Percentiles rank a stretch among this genome's conserved stretches.
These are phyloP conservation scores for Sphagnum fallax DNA, from an alignment of 228 moss, liverwort and hornwort species.

Conservation along the genomic window DNA sequence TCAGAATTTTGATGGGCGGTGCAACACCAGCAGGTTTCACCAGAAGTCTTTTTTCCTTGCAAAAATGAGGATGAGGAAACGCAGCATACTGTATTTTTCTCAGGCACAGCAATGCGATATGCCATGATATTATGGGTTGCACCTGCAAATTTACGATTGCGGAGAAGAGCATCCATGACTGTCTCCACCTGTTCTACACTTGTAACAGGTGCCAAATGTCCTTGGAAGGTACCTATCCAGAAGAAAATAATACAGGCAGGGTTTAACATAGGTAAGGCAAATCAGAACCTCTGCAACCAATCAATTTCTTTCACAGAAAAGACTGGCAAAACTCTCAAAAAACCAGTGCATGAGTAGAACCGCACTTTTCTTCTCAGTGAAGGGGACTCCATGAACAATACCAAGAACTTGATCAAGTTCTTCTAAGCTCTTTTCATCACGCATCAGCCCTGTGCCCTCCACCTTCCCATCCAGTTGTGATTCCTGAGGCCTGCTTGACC, in stretches of 20 bases:
- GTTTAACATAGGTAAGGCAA: no score
- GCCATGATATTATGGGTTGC: constrained; percentile 93
- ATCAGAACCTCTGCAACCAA: no score
- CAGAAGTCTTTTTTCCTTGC: background rate
- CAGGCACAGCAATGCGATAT: constrained; percentile 50
- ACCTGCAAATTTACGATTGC: constrained; percentile 73
- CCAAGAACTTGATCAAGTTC: constrained; percentile 43
- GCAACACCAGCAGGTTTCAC: background rate
- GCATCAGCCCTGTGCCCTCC: constrained; percentile 17
- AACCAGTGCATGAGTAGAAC: no score
- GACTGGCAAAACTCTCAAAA: no score
- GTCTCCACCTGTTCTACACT: constrained; percentile 55
- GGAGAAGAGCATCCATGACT: constrained; percentile 68
- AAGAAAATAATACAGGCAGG: no score
- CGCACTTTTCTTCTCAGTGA: constrained; percentile 48
- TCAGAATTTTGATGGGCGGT: no score
- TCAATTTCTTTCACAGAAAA: no score
- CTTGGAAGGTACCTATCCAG: constrained; percentile 50
- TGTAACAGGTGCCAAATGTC: constrained; percentile 64
- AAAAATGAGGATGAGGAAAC: background rate
- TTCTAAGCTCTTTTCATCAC: constrained; percentile 37
- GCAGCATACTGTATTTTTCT: constrained; percentile 28
- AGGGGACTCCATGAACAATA: constrained; percentile 52
- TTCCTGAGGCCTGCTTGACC: constrained; percentile 22
- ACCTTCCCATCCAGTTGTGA: constrained; percentile 13